These are phyloP conservation scores for Cenchrus americanus DNA, from an alignment of 176 grass and related monocot species.

Conservation along the genomic window DNA sequence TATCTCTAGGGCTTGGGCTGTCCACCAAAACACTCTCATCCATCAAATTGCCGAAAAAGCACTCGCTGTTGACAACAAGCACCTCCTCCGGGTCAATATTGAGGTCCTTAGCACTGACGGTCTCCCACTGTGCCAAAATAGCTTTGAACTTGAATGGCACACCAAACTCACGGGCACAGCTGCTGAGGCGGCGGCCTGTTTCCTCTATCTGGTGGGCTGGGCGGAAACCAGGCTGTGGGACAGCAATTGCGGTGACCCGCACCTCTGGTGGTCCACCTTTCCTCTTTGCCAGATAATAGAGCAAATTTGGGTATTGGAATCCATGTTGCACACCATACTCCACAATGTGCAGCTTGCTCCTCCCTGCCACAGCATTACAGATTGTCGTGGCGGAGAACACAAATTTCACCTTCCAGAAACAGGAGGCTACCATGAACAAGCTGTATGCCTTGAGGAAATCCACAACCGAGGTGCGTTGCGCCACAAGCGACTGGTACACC, in stretches of 20 bases:
- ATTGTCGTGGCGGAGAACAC: conserved; percentile 49
- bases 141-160: conserved; percentile 17
- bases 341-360: conserved; percentile 54
- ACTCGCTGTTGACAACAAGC: conserved; percentile 15
- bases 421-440: conserved; percentile 42
- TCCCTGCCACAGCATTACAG: conserved; percentile 3
- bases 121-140: conserved; percentile 39
- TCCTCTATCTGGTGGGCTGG: conserved; percentile 49
- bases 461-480: conserved; percentile 29
- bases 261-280: conserved; percentile 56
- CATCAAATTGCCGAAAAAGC: background rate
- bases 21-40: conserved; percentile 1
- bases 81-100: conserved; percentile 27
- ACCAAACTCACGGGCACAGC: conserved; percentile 20
- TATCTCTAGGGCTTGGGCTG: conserved; percentile 26
- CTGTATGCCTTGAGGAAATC: conserved; percentile 55
- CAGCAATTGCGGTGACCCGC: conserved; percentile 52
- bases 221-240: conserved; percentile 59
- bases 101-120: conserved; percentile 11
- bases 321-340: conserved; percentile 50
- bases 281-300: background rate
- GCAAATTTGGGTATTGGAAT: conserved; percentile 50
- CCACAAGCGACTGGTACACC: conserved; percentile 43
- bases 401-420: conserved; percentile 35
- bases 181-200: conserved; percentile 51